These are phyloP conservation scores for Penicillium tannophilum DNA, from an alignment of 495 filamentous ascomycete genomes.

Conservation along the genomic window DNA sequence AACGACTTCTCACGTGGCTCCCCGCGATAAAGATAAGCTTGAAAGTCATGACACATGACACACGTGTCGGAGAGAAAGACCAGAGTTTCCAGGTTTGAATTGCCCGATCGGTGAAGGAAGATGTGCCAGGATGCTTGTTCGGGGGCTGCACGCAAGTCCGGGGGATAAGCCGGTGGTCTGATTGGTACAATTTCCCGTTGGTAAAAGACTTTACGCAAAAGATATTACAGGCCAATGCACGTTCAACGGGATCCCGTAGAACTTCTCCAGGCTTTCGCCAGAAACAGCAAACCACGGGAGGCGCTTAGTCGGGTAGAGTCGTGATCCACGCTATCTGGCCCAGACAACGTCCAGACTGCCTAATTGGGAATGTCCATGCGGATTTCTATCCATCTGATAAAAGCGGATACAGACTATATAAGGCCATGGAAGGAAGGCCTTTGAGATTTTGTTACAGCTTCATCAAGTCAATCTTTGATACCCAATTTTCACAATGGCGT, in stretches of 20 bases:
- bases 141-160: background rate
- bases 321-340: constrained; percentile 9
- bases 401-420: constrained; percentile 23
- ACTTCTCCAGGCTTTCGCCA: constrained; percentile 28
- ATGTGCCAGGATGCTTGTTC: background rate
- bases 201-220: constrained; percentile 23
- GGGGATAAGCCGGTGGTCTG: background rate
- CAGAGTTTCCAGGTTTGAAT: constrained; percentile 15
- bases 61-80: constrained; percentile 1
- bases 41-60: background rate
- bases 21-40: constrained; percentile 19
- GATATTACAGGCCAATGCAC: constrained; percentile 13
- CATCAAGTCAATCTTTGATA: constrained; percentile 13
- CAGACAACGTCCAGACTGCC: constrained; percentile 19
- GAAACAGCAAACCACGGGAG: constrained; percentile 20
- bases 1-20: constrained; percentile 15
- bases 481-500: constrained; percentile 28
- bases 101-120: constrained; percentile 16
- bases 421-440: constrained; percentile 7
- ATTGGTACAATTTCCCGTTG: constrained; percentile 19
- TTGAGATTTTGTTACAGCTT: constrained; percentile 13
- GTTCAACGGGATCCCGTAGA: background rate
- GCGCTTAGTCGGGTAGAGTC: constrained; percentile 19
- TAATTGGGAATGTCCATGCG: constrained; percentile 32
- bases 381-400: constrained; percentile 20